A percentile compares a stretch with the other conserved stretches of the same genome.
phyloP scores from a whole-genome alignment of 306 rosid species.

The Sicyos baderoa region DNA sequence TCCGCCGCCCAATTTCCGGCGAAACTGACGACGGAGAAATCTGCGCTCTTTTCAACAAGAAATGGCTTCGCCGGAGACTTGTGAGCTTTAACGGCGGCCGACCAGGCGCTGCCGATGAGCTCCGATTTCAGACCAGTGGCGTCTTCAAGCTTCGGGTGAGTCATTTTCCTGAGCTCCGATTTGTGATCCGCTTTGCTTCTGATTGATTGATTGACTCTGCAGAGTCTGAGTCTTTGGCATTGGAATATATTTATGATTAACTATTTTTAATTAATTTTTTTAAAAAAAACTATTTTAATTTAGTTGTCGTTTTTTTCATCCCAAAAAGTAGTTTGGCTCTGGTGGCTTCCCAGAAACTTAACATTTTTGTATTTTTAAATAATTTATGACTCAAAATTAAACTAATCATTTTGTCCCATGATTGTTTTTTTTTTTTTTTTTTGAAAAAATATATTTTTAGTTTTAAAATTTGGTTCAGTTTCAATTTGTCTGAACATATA shows the following conservation, averaged over 20 bases:
- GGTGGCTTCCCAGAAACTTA: too few species aligned
- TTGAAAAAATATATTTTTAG: too few species aligned
- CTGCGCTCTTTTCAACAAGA: slow-evolving; percentile 6
- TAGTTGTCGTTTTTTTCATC: too few species aligned
- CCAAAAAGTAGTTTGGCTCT: too few species aligned
- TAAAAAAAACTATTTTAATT: too few species aligned
- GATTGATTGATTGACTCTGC: not conserved
- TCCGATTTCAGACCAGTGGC: slow-evolving; percentile 28
- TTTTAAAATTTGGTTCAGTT: too few species aligned
- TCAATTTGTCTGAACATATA: too few species aligned
- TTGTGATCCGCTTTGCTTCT: not conserved
- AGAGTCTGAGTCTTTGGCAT: not conserved
- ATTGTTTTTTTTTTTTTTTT: too few species aligned
- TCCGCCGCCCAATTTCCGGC: slow-evolving; percentile 35
- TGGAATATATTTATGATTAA: not conserved
- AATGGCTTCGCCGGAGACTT: slow-evolving; percentile 20
- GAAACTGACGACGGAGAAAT: slow-evolving; percentile 40
- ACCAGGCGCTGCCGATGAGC: slow-evolving; percentile 29
- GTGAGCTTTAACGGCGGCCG: slow-evolving; percentile 35
- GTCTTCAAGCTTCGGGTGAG: slow-evolving; percentile 27
- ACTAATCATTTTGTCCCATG: too few species aligned
- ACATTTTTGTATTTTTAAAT: too few species aligned
- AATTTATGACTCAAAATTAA: too few species aligned
- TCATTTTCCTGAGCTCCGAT: slow-evolving; percentile 26
- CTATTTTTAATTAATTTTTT: too few species aligned